Evolutionary conservation across 2,329 filamentous ascomycete species (phyloP), one percentile per base, ranked within the genome.

Genomic region (Aspergillus sp.): DNA sequence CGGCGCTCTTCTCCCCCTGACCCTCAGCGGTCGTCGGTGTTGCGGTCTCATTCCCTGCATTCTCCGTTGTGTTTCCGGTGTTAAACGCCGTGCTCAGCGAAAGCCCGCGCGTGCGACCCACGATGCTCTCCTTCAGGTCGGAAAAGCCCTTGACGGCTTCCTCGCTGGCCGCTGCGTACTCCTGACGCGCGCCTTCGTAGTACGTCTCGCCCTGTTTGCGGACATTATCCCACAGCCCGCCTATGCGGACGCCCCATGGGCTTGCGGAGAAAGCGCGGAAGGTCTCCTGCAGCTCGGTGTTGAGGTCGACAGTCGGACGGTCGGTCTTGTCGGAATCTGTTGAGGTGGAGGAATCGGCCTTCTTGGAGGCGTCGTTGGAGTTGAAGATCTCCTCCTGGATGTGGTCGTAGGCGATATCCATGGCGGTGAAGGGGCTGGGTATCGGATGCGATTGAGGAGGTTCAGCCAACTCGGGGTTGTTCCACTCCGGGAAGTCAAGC

Each of bases 371-470:
- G 52, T 85, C 79, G 63, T 84, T 81, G 36, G 82, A 79, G 56
- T 70, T 57, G 61, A 89, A 81, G 47, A 84, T 82, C 70, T 94
- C 87, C 76, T 96, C 90, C 69, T 90, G 86, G 65, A 97, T 95
- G 73, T 96, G 91, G 68, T 99, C 94, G 81, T 97, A 99, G 42
- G 92, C 92, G 67, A 95, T 81, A 82, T 99, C 94, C 94, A 99
- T 97, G 17, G 9, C 30, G 47, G 16, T 41, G 35, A 35, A 24
- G 44, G 47, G 52, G 50, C 30, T 59, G 38, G 22, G 41, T 52
- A 50, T 50, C 47, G 47, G 50, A 55, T 38, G 35, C 35, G 35
- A 38, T 38, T 38, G 35, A n/a, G 35, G 35, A n/a, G 35, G 35
- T 38, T n/a, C 14, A 17, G 35, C 16, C 4, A 17, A 14, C 35